These are phyloP conservation scores for Daldinia loculata DNA, from an alignment of 495 filamentous ascomycete genomes.

Conservation along the genomic window DNA sequence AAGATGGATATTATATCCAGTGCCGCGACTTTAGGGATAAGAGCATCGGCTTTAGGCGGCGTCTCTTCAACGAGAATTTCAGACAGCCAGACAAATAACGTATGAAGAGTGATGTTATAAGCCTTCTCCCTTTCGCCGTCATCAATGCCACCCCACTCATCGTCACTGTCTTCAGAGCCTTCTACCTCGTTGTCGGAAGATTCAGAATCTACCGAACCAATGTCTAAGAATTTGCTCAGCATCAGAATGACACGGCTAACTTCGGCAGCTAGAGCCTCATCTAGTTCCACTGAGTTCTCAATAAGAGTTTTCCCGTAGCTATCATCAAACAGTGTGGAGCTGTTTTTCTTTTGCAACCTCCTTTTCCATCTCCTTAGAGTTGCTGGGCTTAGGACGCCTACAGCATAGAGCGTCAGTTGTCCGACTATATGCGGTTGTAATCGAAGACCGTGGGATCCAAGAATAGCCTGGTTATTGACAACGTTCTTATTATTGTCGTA, in stretches of 20 bases:
- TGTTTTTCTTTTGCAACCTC: conserved; percentile 35
- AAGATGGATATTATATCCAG: conserved; percentile 73
- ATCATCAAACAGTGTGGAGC: not conserved
- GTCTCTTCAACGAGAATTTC: conserved; percentile 81
- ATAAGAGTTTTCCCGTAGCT: not conserved
- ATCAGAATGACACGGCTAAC: conserved; percentile 65
- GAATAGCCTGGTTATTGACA: conserved; percentile 66
- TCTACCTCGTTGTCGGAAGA: conserved; percentile 47
- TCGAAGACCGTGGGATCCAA: conserved; percentile 73
- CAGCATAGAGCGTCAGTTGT: conserved; percentile 67
- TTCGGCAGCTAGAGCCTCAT: conserved; percentile 57
- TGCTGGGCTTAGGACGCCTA: conserved; percentile 71
- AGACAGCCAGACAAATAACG: conserved; percentile 78
- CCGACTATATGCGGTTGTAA: conserved; percentile 71
- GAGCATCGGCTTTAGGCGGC: conserved; percentile 65
- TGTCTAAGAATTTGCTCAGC: conserved; percentile 51
- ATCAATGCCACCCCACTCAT: conserved; percentile 54
- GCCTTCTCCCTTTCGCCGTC: conserved; percentile 58
- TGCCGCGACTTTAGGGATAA: conserved; percentile 77
- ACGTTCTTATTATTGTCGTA: conserved; percentile 66
- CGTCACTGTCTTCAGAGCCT: conserved; percentile 41
- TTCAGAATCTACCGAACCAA: conserved; percentile 40
- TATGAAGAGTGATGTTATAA: conserved; percentile 60
- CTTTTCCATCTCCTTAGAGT: conserved; percentile 58
- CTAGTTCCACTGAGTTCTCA: conserved; percentile 19